Evolutionary conservation across 306 rosid species (phyloP).

Genomic region (Ormosia emarginata): DNA sequence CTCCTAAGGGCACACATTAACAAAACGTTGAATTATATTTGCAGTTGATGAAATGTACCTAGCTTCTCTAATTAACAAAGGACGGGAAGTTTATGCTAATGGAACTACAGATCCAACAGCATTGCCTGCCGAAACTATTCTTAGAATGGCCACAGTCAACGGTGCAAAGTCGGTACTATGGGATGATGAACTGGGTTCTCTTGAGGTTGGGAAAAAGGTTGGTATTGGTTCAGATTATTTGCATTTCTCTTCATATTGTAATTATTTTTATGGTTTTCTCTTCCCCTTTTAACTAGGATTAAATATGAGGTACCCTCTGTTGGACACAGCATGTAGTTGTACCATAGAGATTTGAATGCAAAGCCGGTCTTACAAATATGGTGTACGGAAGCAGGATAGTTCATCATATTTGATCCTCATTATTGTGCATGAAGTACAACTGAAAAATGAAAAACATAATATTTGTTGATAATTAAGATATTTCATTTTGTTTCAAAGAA

Average conservation of each 20-base stretch:
- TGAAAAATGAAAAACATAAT: not conserved
- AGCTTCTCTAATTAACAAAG: constrained; percentile 86
- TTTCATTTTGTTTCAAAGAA: not conserved
- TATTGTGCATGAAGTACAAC: not conserved
- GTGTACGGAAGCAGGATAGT: not conserved
- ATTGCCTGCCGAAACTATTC: constrained; percentile 69
- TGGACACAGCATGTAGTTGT: not conserved
- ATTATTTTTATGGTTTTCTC: not conserved
- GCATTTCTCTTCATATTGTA: not conserved
- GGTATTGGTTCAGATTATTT: constrained; percentile 20
- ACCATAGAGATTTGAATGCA: not conserved
- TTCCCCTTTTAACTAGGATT: constrained; percentile 6
- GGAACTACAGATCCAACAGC: constrained; percentile 78
- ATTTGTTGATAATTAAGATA: not conserved
- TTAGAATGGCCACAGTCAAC: constrained; percentile 67
- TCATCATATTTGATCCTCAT: not conserved
- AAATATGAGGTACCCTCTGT: not conserved
- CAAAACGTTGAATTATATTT: not conserved
- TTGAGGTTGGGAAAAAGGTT: constrained; percentile 92
- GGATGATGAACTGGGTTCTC: constrained; percentile 83
- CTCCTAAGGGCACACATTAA: not conserved
- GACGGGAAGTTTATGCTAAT: constrained; percentile 57
- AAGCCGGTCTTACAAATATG: not conserved
- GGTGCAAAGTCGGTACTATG: constrained; percentile 83
- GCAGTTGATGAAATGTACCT: constrained; percentile 93